phyloP scores from a whole-genome alignment of 306 rosid genomes.

The Glycyrrhiza uralensis region DNA sequence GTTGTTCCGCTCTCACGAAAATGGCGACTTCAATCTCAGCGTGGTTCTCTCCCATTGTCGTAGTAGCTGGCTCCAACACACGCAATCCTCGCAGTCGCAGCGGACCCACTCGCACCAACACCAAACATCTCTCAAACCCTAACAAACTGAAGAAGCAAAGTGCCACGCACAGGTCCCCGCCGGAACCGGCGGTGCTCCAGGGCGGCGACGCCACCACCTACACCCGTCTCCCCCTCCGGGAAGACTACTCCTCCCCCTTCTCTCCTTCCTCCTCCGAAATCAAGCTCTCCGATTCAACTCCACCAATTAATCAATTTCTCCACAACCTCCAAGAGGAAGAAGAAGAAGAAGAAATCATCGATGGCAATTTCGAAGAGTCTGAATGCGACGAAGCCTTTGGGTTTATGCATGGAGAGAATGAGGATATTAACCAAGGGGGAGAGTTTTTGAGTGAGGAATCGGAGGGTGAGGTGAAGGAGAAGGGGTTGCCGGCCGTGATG shows the following conservation, averaged over 20 bases:
- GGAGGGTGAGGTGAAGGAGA: conserved; percentile 57
- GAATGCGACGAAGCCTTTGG: conserved; percentile 28
- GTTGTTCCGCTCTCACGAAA: neutral
- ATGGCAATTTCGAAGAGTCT: conserved; percentile 17
- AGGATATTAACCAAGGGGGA: neutral
- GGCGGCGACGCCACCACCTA: conserved; percentile 83
- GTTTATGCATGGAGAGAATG: conserved; percentile 6
- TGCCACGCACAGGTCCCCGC: conserved; percentile 24
- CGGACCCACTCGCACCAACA: neutral
- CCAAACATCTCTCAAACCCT: conserved; percentile 31
- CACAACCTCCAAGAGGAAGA: neutral
- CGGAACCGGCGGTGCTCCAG: conserved; percentile 33
- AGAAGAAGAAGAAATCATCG: conserved; percentile 18
- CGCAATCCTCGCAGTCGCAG: conserved; percentile 35
- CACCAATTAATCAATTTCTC: conserved; percentile 25
- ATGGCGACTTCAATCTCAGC: conserved; percentile 57
- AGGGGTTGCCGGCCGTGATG: conserved; percentile 92
- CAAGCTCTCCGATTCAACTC: conserved; percentile 63
- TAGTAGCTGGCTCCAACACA: conserved; percentile 47
- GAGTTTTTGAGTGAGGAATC: conserved; percentile 17
- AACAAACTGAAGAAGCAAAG: conserved; percentile 24
- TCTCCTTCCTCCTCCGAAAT: conserved; percentile 48
- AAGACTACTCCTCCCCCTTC: conserved; percentile 49
- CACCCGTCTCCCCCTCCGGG: conserved; percentile 79
- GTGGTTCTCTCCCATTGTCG: conserved; percentile 49